These are phyloP conservation scores for Saccharum hybrid DNA, from an alignment of 202 grass and related monocot genomes.

Conservation along the genomic window DNA sequence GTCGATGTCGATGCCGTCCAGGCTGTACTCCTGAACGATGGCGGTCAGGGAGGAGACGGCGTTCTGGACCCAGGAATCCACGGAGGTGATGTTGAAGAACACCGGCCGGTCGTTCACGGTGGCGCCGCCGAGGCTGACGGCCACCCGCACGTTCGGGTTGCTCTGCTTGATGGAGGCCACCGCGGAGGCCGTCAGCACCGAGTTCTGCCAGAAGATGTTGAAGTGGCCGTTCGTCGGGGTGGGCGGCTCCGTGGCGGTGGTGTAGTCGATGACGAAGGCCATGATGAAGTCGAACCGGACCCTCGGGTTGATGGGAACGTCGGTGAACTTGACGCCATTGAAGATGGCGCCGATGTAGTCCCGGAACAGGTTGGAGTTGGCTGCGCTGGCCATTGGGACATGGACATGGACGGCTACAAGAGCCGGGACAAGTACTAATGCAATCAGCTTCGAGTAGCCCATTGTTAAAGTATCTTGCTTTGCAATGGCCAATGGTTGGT, in stretches of 20 bases:
- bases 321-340: constrained; percentile 69
- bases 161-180: constrained; percentile 52
- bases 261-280: constrained; percentile 76
- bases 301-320: constrained; percentile 64
- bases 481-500: not conserved
- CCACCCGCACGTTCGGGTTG: constrained; percentile 67
- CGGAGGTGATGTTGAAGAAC: constrained; percentile 59
- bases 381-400: constrained; percentile 35
- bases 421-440: not conserved
- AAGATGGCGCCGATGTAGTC: constrained; percentile 76
- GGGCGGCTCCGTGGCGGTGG: constrained; percentile 48
- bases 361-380: constrained; percentile 67
- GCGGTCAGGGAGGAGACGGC: constrained; percentile 56
- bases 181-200: constrained; percentile 47
- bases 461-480: constrained; percentile 31
- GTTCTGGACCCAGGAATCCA: constrained; percentile 70
- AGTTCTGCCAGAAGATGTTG: constrained; percentile 66
- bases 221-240: constrained; percentile 63
- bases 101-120: constrained; percentile 45
- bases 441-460: constrained; percentile 50
- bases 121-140: constrained; percentile 68
- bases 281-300: constrained; percentile 61
- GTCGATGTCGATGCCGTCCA: constrained; percentile 81
- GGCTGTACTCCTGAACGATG: constrained; percentile 47
- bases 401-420: constrained; percentile 28